These are phyloP conservation scores for Lactifluus subvellereus DNA, from an alignment of 768 basidiomycete species.

Conservation along the genomic window DNA sequence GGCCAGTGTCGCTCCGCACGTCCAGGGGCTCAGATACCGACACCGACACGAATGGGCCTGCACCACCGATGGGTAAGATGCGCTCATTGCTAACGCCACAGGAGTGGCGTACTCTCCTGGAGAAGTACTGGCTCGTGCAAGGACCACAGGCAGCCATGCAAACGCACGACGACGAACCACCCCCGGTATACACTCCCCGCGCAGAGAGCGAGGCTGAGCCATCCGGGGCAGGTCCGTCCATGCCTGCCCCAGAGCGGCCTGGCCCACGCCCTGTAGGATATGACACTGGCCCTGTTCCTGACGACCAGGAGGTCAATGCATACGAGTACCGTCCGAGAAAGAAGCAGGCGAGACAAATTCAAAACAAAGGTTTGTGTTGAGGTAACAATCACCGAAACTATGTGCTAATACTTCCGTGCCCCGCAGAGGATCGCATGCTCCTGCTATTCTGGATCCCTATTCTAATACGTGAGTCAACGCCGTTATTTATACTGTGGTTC, in stretches of 20 bases:
- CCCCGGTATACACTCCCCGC: conserved; percentile 69
- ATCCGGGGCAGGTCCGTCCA: conserved; percentile 16
- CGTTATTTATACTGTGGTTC: neutral
- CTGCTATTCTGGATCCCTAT: conserved; percentile 84
- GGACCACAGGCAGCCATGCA: conserved; percentile 33
- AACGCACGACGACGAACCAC: conserved; percentile 46
- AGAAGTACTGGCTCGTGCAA: conserved; percentile 61
- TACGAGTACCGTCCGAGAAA: conserved; percentile 56
- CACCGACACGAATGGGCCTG: conserved; percentile 6
- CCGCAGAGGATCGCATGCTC: conserved; percentile 76
- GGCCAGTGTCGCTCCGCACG: conserved; percentile 57
- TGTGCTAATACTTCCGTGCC: neutral
- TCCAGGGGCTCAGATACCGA: conserved; percentile 33
- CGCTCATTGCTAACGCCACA: conserved; percentile 34
- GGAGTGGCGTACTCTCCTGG: conserved; percentile 67
- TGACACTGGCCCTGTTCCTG: conserved; percentile 43
- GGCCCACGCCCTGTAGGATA: conserved; percentile 37
- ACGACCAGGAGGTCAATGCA: conserved; percentile 57
- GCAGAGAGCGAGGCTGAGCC: conserved; percentile 27
- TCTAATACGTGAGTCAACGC: conserved; percentile 54
- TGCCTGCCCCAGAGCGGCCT: conserved; percentile 32
- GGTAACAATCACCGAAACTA: neutral
- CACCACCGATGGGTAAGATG: conserved; percentile 32
- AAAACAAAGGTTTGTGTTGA: conserved; percentile 61
- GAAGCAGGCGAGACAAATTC: conserved; percentile 38